phyloP scores from a whole-genome alignment of 768 basidiomycete genomes.

The Rubroboletus satanas region DNA sequence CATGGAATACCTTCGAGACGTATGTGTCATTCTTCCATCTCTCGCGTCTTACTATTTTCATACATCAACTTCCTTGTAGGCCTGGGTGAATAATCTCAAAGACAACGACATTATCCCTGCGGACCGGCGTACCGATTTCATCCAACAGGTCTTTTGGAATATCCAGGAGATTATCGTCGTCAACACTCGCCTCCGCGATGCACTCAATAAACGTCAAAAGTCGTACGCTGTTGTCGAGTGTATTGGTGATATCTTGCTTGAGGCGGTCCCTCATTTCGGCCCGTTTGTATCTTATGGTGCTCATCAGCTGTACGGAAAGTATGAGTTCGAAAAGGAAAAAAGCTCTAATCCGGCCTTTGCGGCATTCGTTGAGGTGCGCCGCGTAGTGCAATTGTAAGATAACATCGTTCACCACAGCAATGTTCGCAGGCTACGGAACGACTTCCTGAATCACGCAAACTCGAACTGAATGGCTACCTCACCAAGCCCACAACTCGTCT shows the following conservation, averaged over 20 bases:
- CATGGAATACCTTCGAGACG: conserved; percentile 96
- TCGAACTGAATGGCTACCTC: conserved; percentile 95
- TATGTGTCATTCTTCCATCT: conserved; percentile 37
- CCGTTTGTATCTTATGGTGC: conserved; percentile 96
- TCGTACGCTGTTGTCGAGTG: conserved; percentile 88
- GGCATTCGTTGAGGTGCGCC: conserved; percentile 85
- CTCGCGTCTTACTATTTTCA: not conserved
- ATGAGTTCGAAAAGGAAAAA: conserved; percentile 99
- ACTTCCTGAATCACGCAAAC: conserved; percentile 89
- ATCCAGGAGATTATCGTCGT: conserved; percentile 89
- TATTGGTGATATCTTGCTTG: conserved; percentile 88
- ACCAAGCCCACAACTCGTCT: conserved; percentile 98
- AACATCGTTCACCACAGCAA: not conserved
- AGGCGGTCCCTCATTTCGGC: conserved; percentile 79
- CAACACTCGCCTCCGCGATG: conserved; percentile 88
- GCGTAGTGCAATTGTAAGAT: not conserved
- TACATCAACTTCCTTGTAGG: conserved; percentile 38
- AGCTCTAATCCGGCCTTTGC: conserved; percentile 87
- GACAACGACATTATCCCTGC: conserved; percentile 73
- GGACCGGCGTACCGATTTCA: conserved; percentile 74
- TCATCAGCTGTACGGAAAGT: conserved; percentile 97
- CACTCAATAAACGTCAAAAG: conserved; percentile 93
- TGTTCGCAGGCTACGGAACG: conserved; percentile 77
- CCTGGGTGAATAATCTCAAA: conserved; percentile 86
- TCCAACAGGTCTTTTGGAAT: conserved; percentile 98